Base-by-base conservation (phyloP, 1,139 yeast species). In the Kodamaea fungicola region DNA sequence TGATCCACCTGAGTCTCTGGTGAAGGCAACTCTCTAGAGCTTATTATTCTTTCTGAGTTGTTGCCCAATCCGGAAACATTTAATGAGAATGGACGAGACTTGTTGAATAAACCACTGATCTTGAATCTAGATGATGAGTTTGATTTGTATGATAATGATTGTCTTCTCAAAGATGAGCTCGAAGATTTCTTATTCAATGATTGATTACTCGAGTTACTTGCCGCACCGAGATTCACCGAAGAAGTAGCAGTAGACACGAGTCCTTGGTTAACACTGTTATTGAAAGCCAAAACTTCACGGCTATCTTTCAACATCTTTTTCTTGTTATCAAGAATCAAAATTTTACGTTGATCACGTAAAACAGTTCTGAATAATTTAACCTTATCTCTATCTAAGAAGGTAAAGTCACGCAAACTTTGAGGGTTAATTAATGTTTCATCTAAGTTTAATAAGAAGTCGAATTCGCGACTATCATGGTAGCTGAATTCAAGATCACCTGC, bases 21-120 rank as follows among this genome's bases (percentile, higher is more conserved):
- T 34, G 66, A 72, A 1, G 96, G 95, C 32, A 89, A 64, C 33
- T 83, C 87, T 34, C 57, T 57, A 1, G 77, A 69, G 13, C 69
- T 56, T 3, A 81, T 70, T 2, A 76, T 58, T 40, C 76, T 71
- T 37, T 82, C 89, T 2, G 78, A 64, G 10, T 44, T 39, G 30
- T 44, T 46, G 5, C 50, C 35, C 10, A 51, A 49, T 4, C 55
- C 54, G 7, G 61, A 54, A 7, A 51, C 61, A 42, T 50, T 55
- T 22, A 58, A 46, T 7, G 64, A 57, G 43, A 67, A 67, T 22
- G 71, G 66, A 30, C 72, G 55, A 6, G 70, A 45, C 38, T 69
- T 70, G 34, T 58, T 56, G 57, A 69, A 60, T 33, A 71, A 51
- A 2, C 77, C 76, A 44, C 71, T 62, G 6, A 71, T 64, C 43